These are phyloP conservation scores for Zymoseptoria brevis DNA, from an alignment of 2,329 filamentous ascomycete species.

Conservation along the genomic window DNA sequence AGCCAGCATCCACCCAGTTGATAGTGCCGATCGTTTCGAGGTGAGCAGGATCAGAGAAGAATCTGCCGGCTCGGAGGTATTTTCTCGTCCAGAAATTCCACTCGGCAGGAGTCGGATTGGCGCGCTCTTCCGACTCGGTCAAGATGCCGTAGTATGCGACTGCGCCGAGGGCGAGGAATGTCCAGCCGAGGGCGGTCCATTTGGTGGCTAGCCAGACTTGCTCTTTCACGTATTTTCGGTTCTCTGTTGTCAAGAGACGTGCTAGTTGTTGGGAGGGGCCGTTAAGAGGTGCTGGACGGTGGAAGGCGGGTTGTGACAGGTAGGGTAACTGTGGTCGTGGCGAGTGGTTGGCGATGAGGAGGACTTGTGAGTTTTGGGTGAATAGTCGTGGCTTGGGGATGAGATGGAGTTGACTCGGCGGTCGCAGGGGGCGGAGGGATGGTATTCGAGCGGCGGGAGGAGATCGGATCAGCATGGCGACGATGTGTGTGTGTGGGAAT, in stretches of 20 bases:
- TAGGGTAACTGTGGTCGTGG: constrained; percentile 58
- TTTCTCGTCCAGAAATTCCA: constrained; percentile 68
- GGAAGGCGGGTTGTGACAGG: constrained; percentile 47
- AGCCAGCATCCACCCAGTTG: constrained; percentile 63
- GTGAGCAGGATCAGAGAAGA: constrained; percentile 42
- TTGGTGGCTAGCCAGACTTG: constrained; percentile 64
- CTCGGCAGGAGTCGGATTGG: constrained; percentile 73
- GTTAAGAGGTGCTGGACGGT: constrained; percentile 12
- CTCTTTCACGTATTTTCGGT: constrained; percentile 60
- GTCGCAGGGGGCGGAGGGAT: constrained; percentile 20
- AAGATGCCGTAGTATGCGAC: constrained; percentile 58
- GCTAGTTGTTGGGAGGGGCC: constrained; percentile 40
- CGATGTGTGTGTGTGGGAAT: not conserved
- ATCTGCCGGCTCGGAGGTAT: constrained; percentile 53
- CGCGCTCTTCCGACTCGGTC: constrained; percentile 67
- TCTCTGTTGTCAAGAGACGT: constrained; percentile 73
- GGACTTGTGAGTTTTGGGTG: constrained; percentile 49
- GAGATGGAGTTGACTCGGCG: constrained; percentile 9
- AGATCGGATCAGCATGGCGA: constrained; percentile 17
- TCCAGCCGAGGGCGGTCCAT: constrained; percentile 59
- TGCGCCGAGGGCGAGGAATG: constrained; percentile 51
- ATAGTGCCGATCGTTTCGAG: constrained; percentile 50
- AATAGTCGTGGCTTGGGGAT: constrained; percentile 42
- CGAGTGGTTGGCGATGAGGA: constrained; percentile 43
- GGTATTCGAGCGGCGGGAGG: constrained; percentile 15